Evolutionary conservation across 768 basidiomycete species (phyloP), one percentile per base, ranked within the genome.

Genomic region (Boletus pseudopeckii): DNA sequence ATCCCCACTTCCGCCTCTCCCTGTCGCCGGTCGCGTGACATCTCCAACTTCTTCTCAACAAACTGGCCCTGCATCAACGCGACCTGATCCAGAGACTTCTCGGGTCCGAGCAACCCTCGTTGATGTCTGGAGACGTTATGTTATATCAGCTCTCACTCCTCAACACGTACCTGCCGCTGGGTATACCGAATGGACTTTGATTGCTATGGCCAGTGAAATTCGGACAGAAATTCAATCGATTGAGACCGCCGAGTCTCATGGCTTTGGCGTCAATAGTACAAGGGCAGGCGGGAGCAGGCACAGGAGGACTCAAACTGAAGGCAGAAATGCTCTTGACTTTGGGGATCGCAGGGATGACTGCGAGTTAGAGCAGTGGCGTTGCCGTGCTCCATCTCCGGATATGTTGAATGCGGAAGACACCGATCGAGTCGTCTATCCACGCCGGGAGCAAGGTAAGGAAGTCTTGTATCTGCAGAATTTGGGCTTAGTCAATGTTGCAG

Each of bases 101-200:
- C 80, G 80, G 42, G 88, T 88, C 5, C 83, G 87, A 30, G 84
- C 86, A 18, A 74, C 77, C 4, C 77, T 90, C 14, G 76, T 89
- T 7, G 86, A 91, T 59, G 75, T 80, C 4, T 89, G 82, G 63
- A 81, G 87, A 33, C 76, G 76, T 22, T 79, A 82, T 60, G 78
- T 87, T 24, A 57, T 86, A n/a, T 64, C 75, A 22, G 81, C 84
- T 54, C 72, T 89, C 22, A 58, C 69, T 7, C 52, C 50, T 26
- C 63, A 69, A 22, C 69, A 75, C 34, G 38, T 69, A 13, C 68
- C 42, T 66, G 53, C 55, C 68, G 79, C 41, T 57, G 69, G 69
- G 3, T 72, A 72, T 43, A 9, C 48, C 26, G 69, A 70, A 49
- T 70, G 69, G 69, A 61, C 47, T 69, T 45, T 75, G 64, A 40